phyloP scores from a whole-genome alignment of 768 basidiomycete genomes.

The Hortiboletus flavorubellus region DNA sequence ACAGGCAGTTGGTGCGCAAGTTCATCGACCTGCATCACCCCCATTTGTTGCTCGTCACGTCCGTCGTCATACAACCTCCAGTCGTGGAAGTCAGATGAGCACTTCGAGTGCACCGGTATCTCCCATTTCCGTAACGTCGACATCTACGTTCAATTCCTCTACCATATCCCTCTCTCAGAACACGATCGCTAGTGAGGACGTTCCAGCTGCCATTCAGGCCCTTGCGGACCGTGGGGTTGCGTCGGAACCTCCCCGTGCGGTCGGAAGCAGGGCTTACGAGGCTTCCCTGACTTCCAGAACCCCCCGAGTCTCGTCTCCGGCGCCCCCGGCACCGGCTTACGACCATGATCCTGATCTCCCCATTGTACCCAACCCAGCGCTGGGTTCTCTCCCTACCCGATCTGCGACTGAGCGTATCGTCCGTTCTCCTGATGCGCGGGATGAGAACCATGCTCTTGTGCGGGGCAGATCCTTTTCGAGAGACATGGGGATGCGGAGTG shows the following conservation, averaged over 20 bases:
- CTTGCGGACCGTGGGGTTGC: conserved; percentile 19
- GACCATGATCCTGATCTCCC: conserved; percentile 31
- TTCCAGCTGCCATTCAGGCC: conserved; percentile 12
- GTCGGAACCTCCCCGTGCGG: conserved; percentile 22
- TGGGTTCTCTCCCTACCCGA: conserved; percentile 24
- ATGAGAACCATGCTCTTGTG: conserved; percentile 13
- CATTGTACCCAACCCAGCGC: conserved; percentile 13
- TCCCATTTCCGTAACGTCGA: conserved; percentile 28
- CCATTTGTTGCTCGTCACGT: conserved; percentile 32
- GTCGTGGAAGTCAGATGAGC: conserved; percentile 27
- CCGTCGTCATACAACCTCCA: conserved; percentile 34
- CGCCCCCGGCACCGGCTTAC: conserved; percentile 15
- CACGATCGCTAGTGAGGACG: conserved; percentile 18
- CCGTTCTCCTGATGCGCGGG: conserved; percentile 25
- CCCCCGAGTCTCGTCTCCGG: conserved; percentile 26
- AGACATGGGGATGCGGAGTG: conserved; percentile 31
- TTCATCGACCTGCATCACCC: conserved; percentile 30
- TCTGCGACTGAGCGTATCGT: conserved; percentile 34
- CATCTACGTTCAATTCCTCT: conserved; percentile 26
- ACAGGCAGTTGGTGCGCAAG: conserved; percentile 12
- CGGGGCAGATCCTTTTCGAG: conserved; percentile 33
- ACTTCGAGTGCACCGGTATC: conserved; percentile 33
- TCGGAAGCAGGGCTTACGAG: conserved; percentile 14
- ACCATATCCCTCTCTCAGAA: conserved; percentile 18
- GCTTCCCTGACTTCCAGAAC: conserved; percentile 15